Evolutionary conservation across 1,284 basidiomycete species (phyloP).

Genomic region (Puccinia polysora): DNA sequence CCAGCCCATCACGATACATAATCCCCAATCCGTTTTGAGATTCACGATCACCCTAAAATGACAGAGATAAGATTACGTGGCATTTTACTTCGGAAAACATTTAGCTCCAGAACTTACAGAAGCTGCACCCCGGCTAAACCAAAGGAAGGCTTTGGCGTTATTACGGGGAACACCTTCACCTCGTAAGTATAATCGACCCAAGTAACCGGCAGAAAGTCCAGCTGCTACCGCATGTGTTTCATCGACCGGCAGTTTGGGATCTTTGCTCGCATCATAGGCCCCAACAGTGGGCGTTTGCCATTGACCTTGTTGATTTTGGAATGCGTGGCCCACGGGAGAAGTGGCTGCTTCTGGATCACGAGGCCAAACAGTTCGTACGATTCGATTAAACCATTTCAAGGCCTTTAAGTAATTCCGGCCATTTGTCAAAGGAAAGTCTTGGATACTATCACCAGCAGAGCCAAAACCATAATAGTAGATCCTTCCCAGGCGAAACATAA

Average conservation of each 20-base stretch:
- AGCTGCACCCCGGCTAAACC: conserved; percentile 83
- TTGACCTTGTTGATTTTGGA: conserved; percentile 27
- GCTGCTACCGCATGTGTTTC: conserved; percentile 64
- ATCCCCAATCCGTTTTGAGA: conserved; percentile 84
- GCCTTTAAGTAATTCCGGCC: conserved; percentile 65
- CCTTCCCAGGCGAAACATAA: conserved; percentile 78
- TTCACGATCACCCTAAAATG: conserved; percentile 67
- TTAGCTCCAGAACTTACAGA: conserved; percentile 52
- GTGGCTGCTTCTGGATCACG: conserved; percentile 46
- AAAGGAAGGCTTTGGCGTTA: conserved; percentile 72
- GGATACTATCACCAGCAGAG: conserved; percentile 54
- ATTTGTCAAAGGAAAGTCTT: conserved; percentile 46
- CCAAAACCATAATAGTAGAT: conserved; percentile 91
- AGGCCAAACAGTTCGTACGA: conserved; percentile 78
- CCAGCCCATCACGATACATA: conserved; percentile 83
- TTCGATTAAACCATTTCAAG: conserved; percentile 70
- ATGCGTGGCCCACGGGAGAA: conserved; percentile 37
- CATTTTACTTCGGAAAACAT: not conserved
- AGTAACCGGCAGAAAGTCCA: conserved; percentile 71
- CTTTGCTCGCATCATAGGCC: conserved; percentile 49
- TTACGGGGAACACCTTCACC: conserved; percentile 81
- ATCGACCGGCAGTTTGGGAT: conserved; percentile 48
- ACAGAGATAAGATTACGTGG: not conserved
- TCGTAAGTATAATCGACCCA: conserved; percentile 88
- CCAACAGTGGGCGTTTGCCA: conserved; percentile 43